Conservation (phyloP, 2,329 filamentous ascomycete genomes). For the Fusarium liriodendri region DNA sequence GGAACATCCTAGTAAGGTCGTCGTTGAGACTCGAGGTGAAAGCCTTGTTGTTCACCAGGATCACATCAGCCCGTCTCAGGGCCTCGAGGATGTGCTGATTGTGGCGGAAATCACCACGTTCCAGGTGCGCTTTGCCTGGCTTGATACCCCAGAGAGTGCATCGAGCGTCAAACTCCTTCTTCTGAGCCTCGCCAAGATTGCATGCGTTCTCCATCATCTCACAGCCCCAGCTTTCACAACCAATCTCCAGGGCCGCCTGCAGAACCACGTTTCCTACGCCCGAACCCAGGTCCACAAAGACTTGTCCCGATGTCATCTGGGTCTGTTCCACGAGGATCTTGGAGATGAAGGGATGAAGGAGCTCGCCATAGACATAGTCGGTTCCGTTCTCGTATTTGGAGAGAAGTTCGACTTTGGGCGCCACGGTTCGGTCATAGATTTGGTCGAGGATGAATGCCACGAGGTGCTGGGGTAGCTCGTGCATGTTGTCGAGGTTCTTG, state of each 20-base stretch:
- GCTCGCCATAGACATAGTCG: conserved; percentile 94
- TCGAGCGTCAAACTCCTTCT: conserved; percentile 84
- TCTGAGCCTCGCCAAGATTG: conserved; percentile 82
- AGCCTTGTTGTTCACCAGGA: conserved; percentile 97
- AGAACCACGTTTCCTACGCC: conserved; percentile 96
- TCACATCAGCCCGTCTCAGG: conserved; percentile 89
- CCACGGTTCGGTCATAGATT: conserved; percentile 92
- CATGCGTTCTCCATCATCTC: conserved; percentile 96
- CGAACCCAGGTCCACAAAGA: conserved; percentile 95
- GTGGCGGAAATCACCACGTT: conserved; percentile 85
- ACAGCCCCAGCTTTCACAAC: conserved; percentile 95
- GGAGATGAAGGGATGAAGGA: conserved; percentile 85
- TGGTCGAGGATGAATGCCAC: conserved; percentile 87
- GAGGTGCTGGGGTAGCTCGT: conserved; percentile 76
- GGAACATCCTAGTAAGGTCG: conserved; percentile 85
- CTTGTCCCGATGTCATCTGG: conserved; percentile 81
- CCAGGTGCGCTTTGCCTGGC: conserved; percentile 81
- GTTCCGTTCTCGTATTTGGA: conserved; percentile 89
- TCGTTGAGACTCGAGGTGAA: conserved; percentile 91
- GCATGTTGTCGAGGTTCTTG: conserved; percentile 75
- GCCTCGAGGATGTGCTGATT: conserved; percentile 76
- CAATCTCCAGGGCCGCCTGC: conserved; percentile 91
- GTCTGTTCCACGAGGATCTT: conserved; percentile 82
- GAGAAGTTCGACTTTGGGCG: conserved; percentile 85
- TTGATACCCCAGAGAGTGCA: conserved; percentile 90